Evolutionary conservation across 352 stramenopile species (phyloP), one percentile per base, ranked within the genome.

Genomic region (Plasmopara viticola): DNA sequence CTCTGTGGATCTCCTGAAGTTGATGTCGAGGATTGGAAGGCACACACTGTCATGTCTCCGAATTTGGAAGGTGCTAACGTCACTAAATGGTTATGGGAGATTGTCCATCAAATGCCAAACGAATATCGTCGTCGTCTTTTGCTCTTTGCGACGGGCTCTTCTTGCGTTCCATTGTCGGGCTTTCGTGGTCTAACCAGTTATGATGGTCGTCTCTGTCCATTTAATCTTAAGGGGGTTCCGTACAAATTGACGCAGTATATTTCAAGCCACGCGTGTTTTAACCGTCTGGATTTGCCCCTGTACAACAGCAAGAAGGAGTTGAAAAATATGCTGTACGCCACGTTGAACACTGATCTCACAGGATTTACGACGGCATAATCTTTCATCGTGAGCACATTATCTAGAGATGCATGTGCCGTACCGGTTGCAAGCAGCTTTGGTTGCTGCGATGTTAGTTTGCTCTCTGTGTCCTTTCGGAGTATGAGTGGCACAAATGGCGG

Each of bases 1-100:
- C 80, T 99, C 51, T 98, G 94, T 56, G 96, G 96, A n/a, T 78
- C 97, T 35, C 90, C 95, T 5, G 81, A 93, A 66, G 97, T 99
- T 54, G 87, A 98, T 42, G 93, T 98, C 30, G 81, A 92, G 9
- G 96, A 99, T 70, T 99, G 96, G 96, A 84, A 92, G 56, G 58
- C 63, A 5, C 65, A 98, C 60, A 98, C 95, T 1, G 53, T 64
- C 14, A 63, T 74, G 37, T 74, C 69, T 37, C 50, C 60, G n/a
- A 77, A 87, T 35, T 56, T 85, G 7, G 57, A 74, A 40, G 64
- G 60, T 17, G 53, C 67, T 33, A 56, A 33, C 6, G 66, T 70
- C 0, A 66, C 61, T 5, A 53, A 51, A 20, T 98, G 93, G 94
- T 99, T 98, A 61, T 99, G 96, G 96, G 95, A 97, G 52, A 85